Evolutionary conservation across 768 basidiomycete genomes (phyloP), one percentile per base, ranked within the genome.

Genomic region (Tulasnella sp.): DNA sequence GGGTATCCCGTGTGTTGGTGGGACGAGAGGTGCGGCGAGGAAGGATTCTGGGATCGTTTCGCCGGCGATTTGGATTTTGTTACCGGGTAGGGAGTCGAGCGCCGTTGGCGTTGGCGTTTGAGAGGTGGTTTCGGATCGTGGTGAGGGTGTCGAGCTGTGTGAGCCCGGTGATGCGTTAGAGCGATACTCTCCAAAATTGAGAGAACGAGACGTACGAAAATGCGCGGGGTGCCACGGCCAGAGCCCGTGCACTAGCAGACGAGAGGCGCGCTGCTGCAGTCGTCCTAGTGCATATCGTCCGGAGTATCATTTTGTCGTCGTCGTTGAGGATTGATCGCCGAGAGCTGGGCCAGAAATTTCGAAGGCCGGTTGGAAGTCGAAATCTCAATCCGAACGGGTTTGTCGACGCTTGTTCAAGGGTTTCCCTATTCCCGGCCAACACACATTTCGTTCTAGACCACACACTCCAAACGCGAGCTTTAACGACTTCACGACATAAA

Each of bases 1-100:
- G 68, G 95, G 94, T 70, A 92, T 84, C 72, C 81, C 80, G 81
- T 92, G 86, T 11, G 87, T 74, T 41, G 16, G 62, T 6, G 74
- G 73, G 12, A 52, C 63, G 36, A 74, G 39, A 9, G 32, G 63
- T 2, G 74, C 36, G 12, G 32, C 37, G 22, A 63, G 52, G 66
- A 74, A 71, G 42, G 74, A 62, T 19, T 35, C 35, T 6, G 74
- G 74, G 29, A 47, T 69, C 26, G 44, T 37, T 37, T 52, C 47
- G 47, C 26, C 22, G 47, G n/a, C 47, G 47, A 52, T 9, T 52
- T 52, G n/a, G 47, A 52, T 52, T 22, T 52, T 52, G 3, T 26
- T 52, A 26, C 22, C 26, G 7, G 47, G 26, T 19, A 52, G 0
- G 22, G 47, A 52, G 47, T 19, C n/a, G 1, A 52, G 47, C 26